Evolutionary conservation across 257 asterid genomes (phyloP), one percentile per base, ranked within the genome.

Genomic region (Mentha longifolia): DNA sequence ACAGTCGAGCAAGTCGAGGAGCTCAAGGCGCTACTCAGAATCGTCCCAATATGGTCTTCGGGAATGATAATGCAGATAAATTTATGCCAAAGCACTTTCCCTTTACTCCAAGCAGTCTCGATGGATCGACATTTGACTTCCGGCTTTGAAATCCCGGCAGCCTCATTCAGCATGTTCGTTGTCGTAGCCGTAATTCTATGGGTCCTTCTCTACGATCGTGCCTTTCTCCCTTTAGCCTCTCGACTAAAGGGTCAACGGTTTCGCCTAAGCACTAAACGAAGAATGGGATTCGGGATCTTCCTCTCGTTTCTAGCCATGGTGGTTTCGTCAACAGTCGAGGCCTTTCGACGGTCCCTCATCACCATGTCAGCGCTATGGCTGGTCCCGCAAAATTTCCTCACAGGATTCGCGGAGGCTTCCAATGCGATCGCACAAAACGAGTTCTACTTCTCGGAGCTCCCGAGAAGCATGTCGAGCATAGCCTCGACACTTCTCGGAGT

Each of bases 1-100:
- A 92, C 87, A 2, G 82, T 85, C 1, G 90, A 85, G 64, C 98
- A 87, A 84, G 95, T 87, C 1, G 90, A 92, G 73, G 96, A 88
- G 65, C 84, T 92, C 66, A 92, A 90, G 78, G 57, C 86, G 3
- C 75, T 90, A 9, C 62, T 92, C 30, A 76, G 78, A 68, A 81
- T 88, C 7, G 17, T 90, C 39, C 97, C 96, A 0, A 76, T 92
- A 13, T 90, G 97, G 97, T 87, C 82, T 2, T 77, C 97, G 0
- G 96, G 95, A 13, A 78, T 80, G 77, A 66, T 90, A 65, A 76
- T 90, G 88, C 42, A 78, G 0, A 70, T 88, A 57, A 80, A 77
- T 50, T 45, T 79, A 1, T 37, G 80, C 79, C 95, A 88, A 22
- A 71, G 49, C 70, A 75, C 96, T 0, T 84, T 92, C 30, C 85